Evolutionary conservation across 495 filamentous ascomycete genomes (phyloP), one percentile per base, ranked within the genome.

Genomic region (Rhizodiscina lignyota): DNA sequence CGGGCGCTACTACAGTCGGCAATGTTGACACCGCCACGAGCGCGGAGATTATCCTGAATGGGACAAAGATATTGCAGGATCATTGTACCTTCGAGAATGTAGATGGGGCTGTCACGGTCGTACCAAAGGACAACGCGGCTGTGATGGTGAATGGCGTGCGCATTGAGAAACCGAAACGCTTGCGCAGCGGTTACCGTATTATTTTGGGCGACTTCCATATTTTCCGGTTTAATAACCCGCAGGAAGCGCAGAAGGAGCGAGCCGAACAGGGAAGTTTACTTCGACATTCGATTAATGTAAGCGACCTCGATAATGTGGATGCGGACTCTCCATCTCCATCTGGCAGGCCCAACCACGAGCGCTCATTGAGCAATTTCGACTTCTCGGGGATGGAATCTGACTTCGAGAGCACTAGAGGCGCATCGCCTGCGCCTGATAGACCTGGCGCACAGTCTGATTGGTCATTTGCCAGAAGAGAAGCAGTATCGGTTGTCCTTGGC

Each of bases 151-250:
- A 99, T 47, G 89, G 89, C 28, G 64, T 87, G 37, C 75, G 84
- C 15, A 76, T 94, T 19, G 68, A 82, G 22, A 80, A 82, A 46
- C 75, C 83, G 6, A 85, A 74, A 38, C 69, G 83, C 34, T 62
- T 99, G 27, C 74, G 83, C 44, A 94, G 85, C 57, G 89, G 89
- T 21, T 89, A 81, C 55, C 79, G 89, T 19, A 81, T 99, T 29
- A 99, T 99, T 32, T 61, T 99, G 6, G 89, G 91, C 12, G 89
- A 99, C 55, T 99, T 99, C 49, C 89, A 99, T 52, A 99, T 99
- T 37, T 99, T 96, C 57, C 70, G 89, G 38, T 99, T 99, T 62
- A 99, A 99, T 45, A 83, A 99, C 52, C 89, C 89, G 1, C 76
- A 92, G 62, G 89, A 99, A 59, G 89, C 91, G 23, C 73, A 83